Conservation (phyloP, 305 asterid species). For the Nicotiana rustica region DNA sequence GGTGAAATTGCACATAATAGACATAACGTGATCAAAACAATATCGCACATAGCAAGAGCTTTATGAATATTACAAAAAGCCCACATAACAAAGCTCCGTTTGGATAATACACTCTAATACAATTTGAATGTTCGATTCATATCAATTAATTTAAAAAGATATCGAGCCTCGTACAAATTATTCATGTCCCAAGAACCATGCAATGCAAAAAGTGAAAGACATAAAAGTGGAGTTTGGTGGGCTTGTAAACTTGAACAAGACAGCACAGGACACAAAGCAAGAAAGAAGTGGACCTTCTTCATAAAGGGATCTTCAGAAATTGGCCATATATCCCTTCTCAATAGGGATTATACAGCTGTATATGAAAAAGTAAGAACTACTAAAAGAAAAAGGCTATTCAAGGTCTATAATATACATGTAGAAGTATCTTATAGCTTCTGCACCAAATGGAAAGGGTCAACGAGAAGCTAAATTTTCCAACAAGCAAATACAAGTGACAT, state of each 20-base stretch:
- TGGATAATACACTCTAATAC: no score
- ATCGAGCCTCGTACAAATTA: no score
- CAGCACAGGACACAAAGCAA: not conserved
- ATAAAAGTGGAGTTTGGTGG: not conserved
- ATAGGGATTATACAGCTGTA: not conserved
- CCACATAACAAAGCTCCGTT: no score
- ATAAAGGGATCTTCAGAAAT: not conserved
- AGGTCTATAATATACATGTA: not conserved
- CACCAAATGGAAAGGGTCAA: not conserved
- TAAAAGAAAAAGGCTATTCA: not conserved
- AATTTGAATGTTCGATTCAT: no score
- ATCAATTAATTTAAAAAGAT: no score
- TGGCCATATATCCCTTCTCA: not conserved
- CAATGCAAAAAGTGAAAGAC: not conserved
- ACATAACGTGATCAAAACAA: no score
- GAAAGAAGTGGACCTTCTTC: not conserved
- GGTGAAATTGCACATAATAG: no score
- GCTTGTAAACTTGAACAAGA: not conserved
- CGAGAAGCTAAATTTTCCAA: not conserved
- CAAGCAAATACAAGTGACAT: no score
- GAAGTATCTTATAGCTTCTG: not conserved
- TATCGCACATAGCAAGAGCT: no score
- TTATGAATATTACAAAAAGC: no score
- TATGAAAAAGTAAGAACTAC: not conserved
- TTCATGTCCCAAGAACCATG: not conserved